phyloP scores from a whole-genome alignment of 768 basidiomycete species.

The Rhodocollybia butyracea region DNA sequence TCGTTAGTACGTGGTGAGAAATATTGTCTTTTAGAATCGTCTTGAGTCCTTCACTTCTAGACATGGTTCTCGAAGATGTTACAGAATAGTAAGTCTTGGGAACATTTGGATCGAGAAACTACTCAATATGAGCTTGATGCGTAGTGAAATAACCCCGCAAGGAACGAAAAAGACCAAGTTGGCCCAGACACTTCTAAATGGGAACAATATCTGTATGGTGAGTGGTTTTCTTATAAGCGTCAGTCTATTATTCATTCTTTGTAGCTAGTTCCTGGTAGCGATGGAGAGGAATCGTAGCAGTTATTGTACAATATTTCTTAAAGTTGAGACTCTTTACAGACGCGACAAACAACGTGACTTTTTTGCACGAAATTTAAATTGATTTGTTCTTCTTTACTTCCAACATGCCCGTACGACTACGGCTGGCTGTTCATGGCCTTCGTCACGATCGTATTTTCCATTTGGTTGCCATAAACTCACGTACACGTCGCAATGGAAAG shows the following conservation, averaged over 20 bases:
- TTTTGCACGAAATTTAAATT: neutral
- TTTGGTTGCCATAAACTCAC: slow-evolving; percentile 77
- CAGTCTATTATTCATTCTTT: slow-evolving; percentile 1
- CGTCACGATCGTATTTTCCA: slow-evolving; percentile 77
- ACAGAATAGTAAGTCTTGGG: slow-evolving; percentile 78
- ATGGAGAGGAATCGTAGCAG: slow-evolving; percentile 22
- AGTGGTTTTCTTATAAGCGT: slow-evolving; percentile 19
- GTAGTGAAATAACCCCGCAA: slow-evolving; percentile 82
- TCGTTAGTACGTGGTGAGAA: slow-evolving; percentile 89
- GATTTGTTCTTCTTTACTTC: neutral
- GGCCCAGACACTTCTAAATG: slow-evolving; percentile 86
- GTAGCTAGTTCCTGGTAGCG: slow-evolving; percentile 38
- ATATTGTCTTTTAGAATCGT: slow-evolving; percentile 1
- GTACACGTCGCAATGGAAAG: slow-evolving; percentile 72
- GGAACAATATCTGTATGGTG: slow-evolving; percentile 97
- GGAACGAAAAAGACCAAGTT: slow-evolving; percentile 79
- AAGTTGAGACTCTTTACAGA: too few species aligned
- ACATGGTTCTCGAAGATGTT: slow-evolving; percentile 95
- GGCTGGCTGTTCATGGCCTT: slow-evolving; percentile 78
- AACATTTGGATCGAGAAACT: neutral
- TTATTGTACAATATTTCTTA: neutral
- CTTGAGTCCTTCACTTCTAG: slow-evolving; percentile 30
- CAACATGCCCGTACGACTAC: slow-evolving; percentile 78
- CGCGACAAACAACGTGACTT: neutral
- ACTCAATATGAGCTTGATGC: neutral